Evolutionary conservation across 2,329 filamentous ascomycete genomes (phyloP).

Genomic region (Bipolaris cookei): DNA sequence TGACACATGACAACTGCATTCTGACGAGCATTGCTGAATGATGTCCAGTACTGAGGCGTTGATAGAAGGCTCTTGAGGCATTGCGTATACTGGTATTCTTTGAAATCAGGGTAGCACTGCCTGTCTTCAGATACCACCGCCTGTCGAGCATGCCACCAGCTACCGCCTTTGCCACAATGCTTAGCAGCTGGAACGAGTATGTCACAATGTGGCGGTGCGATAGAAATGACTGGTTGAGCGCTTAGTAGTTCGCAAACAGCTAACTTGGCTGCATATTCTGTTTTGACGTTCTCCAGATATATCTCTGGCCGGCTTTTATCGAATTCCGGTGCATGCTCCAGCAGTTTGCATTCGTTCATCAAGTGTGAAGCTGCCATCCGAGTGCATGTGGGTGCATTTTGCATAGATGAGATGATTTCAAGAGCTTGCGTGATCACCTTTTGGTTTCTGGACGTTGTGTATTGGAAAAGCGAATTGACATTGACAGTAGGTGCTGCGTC

Average conservation of each 20-base stretch:
- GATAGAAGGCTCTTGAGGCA: constrained; percentile 63
- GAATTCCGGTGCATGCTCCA: constrained; percentile 48
- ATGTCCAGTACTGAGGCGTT: constrained; percentile 66
- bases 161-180: constrained; percentile 34
- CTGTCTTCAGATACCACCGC: constrained; percentile 21
- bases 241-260: constrained; percentile 68
- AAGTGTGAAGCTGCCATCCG: constrained; percentile 60
- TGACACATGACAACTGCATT: constrained; percentile 68
- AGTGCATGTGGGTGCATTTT: constrained; percentile 53
- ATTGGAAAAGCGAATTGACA: constrained; percentile 29
- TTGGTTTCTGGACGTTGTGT: constrained; percentile 32
- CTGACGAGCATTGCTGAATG: constrained; percentile 67
- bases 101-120: constrained; percentile 46
- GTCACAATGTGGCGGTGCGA: constrained; percentile 59
- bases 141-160: constrained; percentile 29
- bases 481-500: constrained; percentile 22
- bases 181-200: constrained; percentile 54
- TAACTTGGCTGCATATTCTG: constrained; percentile 66
- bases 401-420: constrained; percentile 33
- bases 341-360: constrained; percentile 60
- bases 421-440: constrained; percentile 33
- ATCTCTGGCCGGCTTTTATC: constrained; percentile 35
- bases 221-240: constrained; percentile 51
- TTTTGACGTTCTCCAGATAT: constrained; percentile 53
- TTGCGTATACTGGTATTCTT: constrained; percentile 49